These are phyloP conservation scores for Dorcoceras hygrometricum DNA, from an alignment of 257 asterid species.

Conservation along the genomic window DNA sequence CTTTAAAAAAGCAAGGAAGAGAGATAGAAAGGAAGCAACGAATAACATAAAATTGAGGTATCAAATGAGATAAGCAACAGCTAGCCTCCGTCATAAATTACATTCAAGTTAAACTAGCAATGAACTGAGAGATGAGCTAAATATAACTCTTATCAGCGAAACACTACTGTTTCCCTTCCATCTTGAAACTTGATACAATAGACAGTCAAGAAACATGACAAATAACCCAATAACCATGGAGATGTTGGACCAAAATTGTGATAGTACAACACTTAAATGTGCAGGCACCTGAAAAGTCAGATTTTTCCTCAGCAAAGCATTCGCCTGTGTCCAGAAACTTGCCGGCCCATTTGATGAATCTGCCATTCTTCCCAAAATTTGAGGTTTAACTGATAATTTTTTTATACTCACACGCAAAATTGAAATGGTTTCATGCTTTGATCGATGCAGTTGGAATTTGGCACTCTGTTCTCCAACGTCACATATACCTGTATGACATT, in stretches of 20 bases:
- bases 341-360: conserved; percentile 49
- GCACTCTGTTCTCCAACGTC: conserved; percentile 23
- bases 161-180: too few relatives aligned
- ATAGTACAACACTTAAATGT: not conserved
- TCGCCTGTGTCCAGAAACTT: conserved; percentile 80
- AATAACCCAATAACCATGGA: not conserved
- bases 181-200: not conserved
- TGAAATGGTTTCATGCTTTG: not conserved
- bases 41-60: too few relatives aligned
- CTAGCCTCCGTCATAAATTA: not conserved
- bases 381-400: not conserved
- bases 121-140: not conserved
- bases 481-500: conserved; percentile 17
- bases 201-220: not conserved
- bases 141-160: too few relatives aligned
- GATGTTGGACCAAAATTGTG: not conserved
- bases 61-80: not conserved
- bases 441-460: conserved; percentile 7
- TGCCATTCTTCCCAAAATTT: conserved; percentile 25
- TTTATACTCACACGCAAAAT: not conserved
- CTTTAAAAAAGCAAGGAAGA: too few relatives aligned
- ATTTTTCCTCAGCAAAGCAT: conserved; percentile 87
- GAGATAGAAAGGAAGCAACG: too few relatives aligned
- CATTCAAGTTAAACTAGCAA: not conserved
- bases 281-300: conserved; percentile 71